These are phyloP conservation scores for Leccinum uliginosum DNA, from an alignment of 768 basidiomycete species.

Conservation along the genomic window DNA sequence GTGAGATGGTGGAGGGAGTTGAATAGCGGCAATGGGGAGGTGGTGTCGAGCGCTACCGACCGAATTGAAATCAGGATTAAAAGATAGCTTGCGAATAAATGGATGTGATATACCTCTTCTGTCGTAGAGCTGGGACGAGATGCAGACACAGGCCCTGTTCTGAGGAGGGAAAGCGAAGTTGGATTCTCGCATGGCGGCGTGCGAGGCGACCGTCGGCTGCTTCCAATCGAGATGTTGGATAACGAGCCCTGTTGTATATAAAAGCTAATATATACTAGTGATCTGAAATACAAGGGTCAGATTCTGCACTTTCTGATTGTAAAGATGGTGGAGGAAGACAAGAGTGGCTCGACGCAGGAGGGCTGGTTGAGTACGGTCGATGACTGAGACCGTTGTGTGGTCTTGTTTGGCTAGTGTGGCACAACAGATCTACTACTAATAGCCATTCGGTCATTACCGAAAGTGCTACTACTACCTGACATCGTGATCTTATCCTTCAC, in stretches of 20 bases:
- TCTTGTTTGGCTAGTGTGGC: slow-evolving; percentile 30
- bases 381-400: slow-evolving; percentile 30
- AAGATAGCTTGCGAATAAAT: not conserved
- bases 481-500: too few species aligned
- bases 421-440: too few species aligned
- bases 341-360: slow-evolving; percentile 16
- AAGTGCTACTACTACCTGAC: too few species aligned
- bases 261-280: not conserved
- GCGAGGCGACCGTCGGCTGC: slow-evolving; percentile 15
- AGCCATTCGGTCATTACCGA: too few species aligned
- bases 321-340: slow-evolving; percentile 5
- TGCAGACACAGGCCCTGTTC: slow-evolving; percentile 93
- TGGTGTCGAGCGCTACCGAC: slow-evolving; percentile 46
- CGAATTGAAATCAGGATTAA: slow-evolving; percentile 4
- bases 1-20: slow-evolving; percentile 95
- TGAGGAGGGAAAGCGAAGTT: slow-evolving; percentile 94
- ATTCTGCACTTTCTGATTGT: not conserved
- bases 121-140: slow-evolving; percentile 93
- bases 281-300: not conserved
- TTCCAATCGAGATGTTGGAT: slow-evolving; percentile 19
- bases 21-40: slow-evolving; percentile 65
- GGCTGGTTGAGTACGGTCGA: slow-evolving; percentile 28
- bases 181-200: slow-evolving; percentile 75
- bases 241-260: slow-evolving; percentile 1
- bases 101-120: slow-evolving; percentile 64